phyloP scores from a whole-genome alignment of 1,284 basidiomycete species.

The Sanguinoderma infundibulare region DNA sequence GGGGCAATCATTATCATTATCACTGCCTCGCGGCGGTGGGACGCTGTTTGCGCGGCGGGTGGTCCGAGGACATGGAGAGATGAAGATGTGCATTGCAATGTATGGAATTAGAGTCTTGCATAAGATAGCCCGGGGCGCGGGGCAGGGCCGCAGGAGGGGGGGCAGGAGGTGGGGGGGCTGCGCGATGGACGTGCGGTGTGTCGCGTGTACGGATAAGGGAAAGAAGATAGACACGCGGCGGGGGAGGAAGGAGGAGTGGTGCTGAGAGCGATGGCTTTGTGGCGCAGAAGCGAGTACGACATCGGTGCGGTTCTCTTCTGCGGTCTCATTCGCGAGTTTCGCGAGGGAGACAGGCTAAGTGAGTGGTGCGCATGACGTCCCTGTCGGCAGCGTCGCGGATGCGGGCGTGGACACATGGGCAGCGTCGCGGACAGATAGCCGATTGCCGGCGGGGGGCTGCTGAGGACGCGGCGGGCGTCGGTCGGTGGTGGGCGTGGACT shows the following conservation, averaged over 20 bases:
- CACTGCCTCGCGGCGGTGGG: neutral
- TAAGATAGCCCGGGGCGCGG: neutral
- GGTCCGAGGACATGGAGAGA: neutral
- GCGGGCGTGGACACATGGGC: neutral
- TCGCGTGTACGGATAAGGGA: conserved; percentile 2
- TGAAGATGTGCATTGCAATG: neutral
- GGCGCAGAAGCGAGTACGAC: conserved; percentile 22
- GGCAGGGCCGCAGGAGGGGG: neutral
- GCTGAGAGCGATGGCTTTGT: conserved; percentile 23
- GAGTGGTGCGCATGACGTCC: conserved; percentile 10
- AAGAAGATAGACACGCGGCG: conserved; percentile 4
- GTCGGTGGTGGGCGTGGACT: neutral
- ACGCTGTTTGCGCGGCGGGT: neutral
- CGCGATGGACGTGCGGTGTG: conserved; percentile 1
- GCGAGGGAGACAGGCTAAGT: conserved; percentile 5
- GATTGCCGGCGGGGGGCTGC: neutral
- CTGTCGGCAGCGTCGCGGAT: conserved; percentile 1
- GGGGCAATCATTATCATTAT: neutral
- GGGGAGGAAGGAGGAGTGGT: conserved; percentile 12
- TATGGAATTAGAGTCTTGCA: neutral
- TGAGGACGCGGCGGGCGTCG: neutral
- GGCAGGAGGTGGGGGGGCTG: neutral
- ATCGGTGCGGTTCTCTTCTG: neutral
- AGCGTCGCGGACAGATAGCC: neutral
- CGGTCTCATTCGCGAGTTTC: neutral